Evolutionary conservation across 768 basidiomycete genomes (phyloP).

Genomic region (Russula abietina): DNA sequence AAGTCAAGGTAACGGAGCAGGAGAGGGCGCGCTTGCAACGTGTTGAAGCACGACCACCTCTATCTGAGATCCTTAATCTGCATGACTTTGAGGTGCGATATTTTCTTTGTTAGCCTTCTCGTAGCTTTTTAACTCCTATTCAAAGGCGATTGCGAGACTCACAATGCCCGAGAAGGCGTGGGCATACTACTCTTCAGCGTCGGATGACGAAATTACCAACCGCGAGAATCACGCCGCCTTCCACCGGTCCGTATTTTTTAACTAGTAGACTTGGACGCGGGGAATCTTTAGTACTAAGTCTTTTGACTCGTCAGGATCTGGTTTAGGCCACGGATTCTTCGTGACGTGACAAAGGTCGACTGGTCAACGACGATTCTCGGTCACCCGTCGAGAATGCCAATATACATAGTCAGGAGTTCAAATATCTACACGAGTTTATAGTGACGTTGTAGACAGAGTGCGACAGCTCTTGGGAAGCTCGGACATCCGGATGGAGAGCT

Average conservation of each 20-base stretch:
- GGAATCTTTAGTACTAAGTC: not conserved
- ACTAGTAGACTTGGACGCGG: not conserved
- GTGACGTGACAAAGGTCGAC: slow-evolving; percentile 82
- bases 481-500: slow-evolving; percentile 95
- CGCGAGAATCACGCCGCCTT: slow-evolving; percentile 90
- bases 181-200: slow-evolving; percentile 96
- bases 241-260: slow-evolving; percentile 52
- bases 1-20: slow-evolving; percentile 58
- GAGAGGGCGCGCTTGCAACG: slow-evolving; percentile 66
- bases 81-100: slow-evolving; percentile 85
- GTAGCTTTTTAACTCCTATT: slow-evolving; percentile 7
- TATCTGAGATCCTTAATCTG: slow-evolving; percentile 78
- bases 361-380: slow-evolving; percentile 82
- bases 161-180: slow-evolving; percentile 85
- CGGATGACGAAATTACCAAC: slow-evolving; percentile 89
- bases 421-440: not conserved
- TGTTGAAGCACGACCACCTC: slow-evolving; percentile 56
- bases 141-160: slow-evolving; percentile 70
- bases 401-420: slow-evolving; percentile 59
- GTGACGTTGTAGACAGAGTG: slow-evolving; percentile 40
- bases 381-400: slow-evolving; percentile 63
- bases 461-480: slow-evolving; percentile 87
- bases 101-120: not conserved
- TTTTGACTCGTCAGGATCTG: slow-evolving; percentile 27
- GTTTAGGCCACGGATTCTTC: slow-evolving; percentile 41